phyloP scores from a whole-genome alignment of 2,329 filamentous ascomycete species.

The Colletotrichum zoysiae region DNA sequence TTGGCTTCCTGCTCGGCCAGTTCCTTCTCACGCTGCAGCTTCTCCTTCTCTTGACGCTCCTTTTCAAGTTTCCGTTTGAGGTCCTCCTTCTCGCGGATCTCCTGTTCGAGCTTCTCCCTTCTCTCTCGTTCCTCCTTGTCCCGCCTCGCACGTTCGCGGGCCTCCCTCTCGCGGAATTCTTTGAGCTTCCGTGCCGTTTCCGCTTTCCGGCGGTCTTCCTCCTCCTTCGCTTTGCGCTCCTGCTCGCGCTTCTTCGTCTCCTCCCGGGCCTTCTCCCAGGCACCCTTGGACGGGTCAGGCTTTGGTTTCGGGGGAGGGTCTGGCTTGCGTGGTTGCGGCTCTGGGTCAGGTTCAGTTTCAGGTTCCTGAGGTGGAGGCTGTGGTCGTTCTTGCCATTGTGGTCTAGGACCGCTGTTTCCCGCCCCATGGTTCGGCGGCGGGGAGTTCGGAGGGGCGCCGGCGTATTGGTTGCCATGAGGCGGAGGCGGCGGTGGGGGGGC shows the following conservation, averaged over 20 bases:
- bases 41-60: constrained; percentile 53
- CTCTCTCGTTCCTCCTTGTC: constrained; percentile 54
- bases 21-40: constrained; percentile 58
- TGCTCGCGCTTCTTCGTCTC: constrained; percentile 74
- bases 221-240: constrained; percentile 71
- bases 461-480: constrained; percentile 41
- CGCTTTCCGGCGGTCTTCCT: constrained; percentile 70
- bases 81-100: constrained; percentile 49
- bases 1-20: constrained; percentile 59
- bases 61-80: constrained; percentile 48
- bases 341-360: constrained; percentile 43
- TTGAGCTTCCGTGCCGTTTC: constrained; percentile 65
- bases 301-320: constrained; percentile 45
- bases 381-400: constrained; percentile 54
- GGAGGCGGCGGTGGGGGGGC: constrained; percentile 43
- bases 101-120: constrained; percentile 53
- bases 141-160: constrained; percentile 58
- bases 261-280: constrained; percentile 60
- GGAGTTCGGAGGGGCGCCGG: constrained; percentile 41
- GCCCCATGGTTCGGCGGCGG: constrained; percentile 44
- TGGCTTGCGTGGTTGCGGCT: constrained; percentile 46
- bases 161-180: constrained; percentile 69
- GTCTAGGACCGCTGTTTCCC: constrained; percentile 51
- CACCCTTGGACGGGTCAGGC: constrained; percentile 43
- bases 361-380: constrained; percentile 43